Base-by-base conservation (phyloP, 2,329 filamentous ascomycete genomes). In the Arthrobotrys iridis region DNA sequence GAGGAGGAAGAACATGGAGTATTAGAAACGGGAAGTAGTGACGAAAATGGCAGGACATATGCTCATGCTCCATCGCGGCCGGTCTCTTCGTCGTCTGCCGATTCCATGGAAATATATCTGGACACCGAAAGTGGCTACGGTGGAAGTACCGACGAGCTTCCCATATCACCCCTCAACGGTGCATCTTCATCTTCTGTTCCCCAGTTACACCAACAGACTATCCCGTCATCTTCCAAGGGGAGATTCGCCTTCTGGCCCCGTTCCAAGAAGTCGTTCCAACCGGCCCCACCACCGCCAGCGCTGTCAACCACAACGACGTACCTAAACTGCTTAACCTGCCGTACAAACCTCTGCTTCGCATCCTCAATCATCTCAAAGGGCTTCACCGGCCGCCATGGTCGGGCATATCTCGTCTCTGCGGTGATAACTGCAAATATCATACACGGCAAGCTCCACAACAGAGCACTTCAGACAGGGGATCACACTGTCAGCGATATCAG, bases 321-420 rank as follows among this genome's bases (percentile, higher is more conserved):
- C 50, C 57, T 90, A 57, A 85, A 87, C 77, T 90, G 88, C 82
- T 83, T 83, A 33, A 83, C 81, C 57, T 90, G 88, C 82, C 84
- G 87, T 10, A 83, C 85, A 64, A 87, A 90, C 80, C 80, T 90
- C n/a, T 88, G 87, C 15, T 87, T 88, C 79, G 80, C 84, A 13
- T 84, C 85, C 10, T 88, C 90, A 80, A 87, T 90, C 73, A 85
- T 90, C 40, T 88, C 85, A 77, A 90, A 90, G 80, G 60, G 87
- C 77, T 91, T 90, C 82, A 89, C 86, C 0, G 89, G 89, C 15
- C 87, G 88, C 18, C 86, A 89, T 80, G 89, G 89, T 4, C 85
- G 88, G 22, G 88, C 88, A 10, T 89, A 86, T 79, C 85, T 91
- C 55, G 86, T 90, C 55, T 83, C 86, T 7, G 50, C 83, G 83